These are phyloP conservation scores for Thymus quinquecostatus DNA, from an alignment of 257 asterid genomes.

Conservation along the genomic window DNA sequence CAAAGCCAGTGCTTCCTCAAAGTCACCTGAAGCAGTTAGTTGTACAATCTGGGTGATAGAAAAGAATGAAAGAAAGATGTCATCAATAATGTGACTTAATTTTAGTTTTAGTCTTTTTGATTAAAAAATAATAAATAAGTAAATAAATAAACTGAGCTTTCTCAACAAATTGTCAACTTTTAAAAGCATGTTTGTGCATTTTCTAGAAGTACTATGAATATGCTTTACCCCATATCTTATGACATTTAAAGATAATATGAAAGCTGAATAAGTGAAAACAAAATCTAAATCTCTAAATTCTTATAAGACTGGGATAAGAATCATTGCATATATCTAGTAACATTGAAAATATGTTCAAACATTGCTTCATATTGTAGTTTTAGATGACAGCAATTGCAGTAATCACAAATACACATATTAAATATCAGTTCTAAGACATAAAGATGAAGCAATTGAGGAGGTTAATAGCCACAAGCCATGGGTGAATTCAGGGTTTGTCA, in stretches of 20 bases:
- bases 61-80: slow-evolving; percentile 28
- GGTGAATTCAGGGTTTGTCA: slow-evolving; percentile 24
- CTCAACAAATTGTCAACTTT: slow-evolving; percentile 4
- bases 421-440: slow-evolving; percentile 17
- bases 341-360: slow-evolving; percentile 7
- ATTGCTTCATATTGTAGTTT: slow-evolving; percentile 17
- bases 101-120: slow-evolving; percentile 19
- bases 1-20: slow-evolving; percentile 96
- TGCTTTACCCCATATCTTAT: slow-evolving; percentile 13
- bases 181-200: not conserved
- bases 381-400: slow-evolving; percentile 22
- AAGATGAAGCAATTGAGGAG: slow-evolving; percentile 6
- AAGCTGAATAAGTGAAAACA: slow-evolving; percentile 16
- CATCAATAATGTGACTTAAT: slow-evolving; percentile 11
- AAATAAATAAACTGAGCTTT: slow-evolving; percentile 3
- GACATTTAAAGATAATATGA: slow-evolving; percentile 9
- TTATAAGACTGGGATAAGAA: slow-evolving; percentile 17
- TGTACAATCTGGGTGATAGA: slow-evolving; percentile 81
- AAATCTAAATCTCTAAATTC: slow-evolving; percentile 1
- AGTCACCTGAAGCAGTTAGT: slow-evolving; percentile 95
- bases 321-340: slow-evolving; percentile 4
- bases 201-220: slow-evolving; percentile 6
- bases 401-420: slow-evolving; percentile 9
- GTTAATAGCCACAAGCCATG: slow-evolving; percentile 27
- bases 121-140: not conserved